These are phyloP conservation scores for Amaranthus tricolor DNA, from an alignment of 179 eudicot genomes.

Conservation along the genomic window DNA sequence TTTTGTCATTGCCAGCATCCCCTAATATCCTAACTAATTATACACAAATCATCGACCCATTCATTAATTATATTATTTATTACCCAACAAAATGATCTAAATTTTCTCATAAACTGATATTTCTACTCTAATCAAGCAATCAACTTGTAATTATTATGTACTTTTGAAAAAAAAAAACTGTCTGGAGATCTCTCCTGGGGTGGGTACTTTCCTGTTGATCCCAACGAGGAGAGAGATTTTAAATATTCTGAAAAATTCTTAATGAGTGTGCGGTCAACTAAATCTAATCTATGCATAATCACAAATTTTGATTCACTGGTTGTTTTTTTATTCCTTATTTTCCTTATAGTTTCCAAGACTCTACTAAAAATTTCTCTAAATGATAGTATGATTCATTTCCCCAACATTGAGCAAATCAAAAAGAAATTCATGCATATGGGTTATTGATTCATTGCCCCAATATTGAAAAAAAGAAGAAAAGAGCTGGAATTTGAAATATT, in stretches of 20 bases:
- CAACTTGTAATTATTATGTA: conserved; percentile 2
- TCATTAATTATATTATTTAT: conserved; percentile 17
- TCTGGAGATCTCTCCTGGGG: conserved; percentile 20
- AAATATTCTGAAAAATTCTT: neutral
- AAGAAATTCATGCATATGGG: no score
- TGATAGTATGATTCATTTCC: no score
- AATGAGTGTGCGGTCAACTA: neutral
- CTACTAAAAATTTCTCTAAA: no score
- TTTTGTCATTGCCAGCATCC: conserved; percentile 25
- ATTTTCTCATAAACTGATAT: neutral
- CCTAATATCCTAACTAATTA: conserved; percentile 16
- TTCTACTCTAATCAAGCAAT: neutral
- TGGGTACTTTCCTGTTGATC: conserved; percentile 23
- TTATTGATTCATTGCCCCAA: no score
- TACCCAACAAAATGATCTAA: neutral
- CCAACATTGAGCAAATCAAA: no score
- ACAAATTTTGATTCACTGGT: neutral
- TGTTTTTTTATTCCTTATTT: neutral
- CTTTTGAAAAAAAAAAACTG: neutral
- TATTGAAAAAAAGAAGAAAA: no score
- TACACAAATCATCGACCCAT: conserved; percentile 9
- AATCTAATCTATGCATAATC: conserved; percentile 1
- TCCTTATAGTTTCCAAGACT: no score
- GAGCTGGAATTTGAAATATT: neutral
- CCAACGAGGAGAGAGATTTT: conserved; percentile 13